phyloP scores from a whole-genome alignment of 306 rosid genomes.

The Elaeagnus macrophylla region DNA sequence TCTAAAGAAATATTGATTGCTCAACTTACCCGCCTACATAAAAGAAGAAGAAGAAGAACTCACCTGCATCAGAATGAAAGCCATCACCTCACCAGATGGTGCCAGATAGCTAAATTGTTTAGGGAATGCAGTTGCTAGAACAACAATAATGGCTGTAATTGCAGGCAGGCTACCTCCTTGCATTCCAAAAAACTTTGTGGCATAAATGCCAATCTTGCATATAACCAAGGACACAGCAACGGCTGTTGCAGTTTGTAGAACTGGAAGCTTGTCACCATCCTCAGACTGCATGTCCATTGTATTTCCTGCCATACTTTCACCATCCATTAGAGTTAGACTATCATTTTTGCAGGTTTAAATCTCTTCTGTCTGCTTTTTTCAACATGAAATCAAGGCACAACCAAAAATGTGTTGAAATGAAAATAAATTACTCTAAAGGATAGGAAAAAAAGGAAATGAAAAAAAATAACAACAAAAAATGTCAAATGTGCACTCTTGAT shows the following conservation, averaged over 20 bases:
- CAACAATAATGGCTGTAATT: conserved; percentile 33
- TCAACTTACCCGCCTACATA: no score
- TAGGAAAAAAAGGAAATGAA: neutral
- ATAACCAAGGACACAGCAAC: conserved; percentile 38
- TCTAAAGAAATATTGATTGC: no score
- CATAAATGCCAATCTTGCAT: conserved; percentile 34
- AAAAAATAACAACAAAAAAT: no score
- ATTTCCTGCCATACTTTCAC: conserved; percentile 20
- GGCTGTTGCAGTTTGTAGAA: conserved; percentile 30
- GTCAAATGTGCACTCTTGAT: neutral
- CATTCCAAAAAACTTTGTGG: conserved; percentile 30
- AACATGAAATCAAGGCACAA: neutral
- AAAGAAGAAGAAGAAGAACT: neutral
- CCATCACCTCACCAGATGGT: conserved; percentile 48
- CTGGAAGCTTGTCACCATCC: conserved; percentile 25
- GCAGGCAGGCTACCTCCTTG: conserved; percentile 44
- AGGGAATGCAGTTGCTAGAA: conserved; percentile 36
- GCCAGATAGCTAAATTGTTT: conserved; percentile 31
- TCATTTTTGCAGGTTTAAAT: neutral
- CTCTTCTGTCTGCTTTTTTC: no score
- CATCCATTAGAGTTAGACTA: conserved; percentile 12
- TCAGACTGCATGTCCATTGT: conserved; percentile 14
- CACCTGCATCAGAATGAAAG: conserved; percentile 40
- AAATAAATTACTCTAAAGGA: neutral
- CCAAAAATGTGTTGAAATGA: neutral